Conservation (phyloP, 768 basidiomycete species). For the Tulasnella sp. region DNA sequence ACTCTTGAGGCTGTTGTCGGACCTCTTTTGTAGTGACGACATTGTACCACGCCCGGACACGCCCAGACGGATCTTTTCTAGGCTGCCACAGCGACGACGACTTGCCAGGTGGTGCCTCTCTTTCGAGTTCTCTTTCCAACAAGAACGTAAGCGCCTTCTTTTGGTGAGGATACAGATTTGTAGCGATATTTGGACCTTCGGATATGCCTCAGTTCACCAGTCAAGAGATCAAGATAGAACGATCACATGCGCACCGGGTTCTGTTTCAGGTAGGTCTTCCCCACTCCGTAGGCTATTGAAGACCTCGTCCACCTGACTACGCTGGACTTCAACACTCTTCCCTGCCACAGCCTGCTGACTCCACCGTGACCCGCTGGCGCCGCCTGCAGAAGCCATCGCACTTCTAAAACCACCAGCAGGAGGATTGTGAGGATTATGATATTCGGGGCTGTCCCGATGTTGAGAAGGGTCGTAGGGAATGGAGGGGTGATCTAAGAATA, state of each 20-base stretch:
- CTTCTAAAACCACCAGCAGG: slow-evolving; percentile 48
- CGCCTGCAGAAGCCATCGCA: slow-evolving; percentile 26
- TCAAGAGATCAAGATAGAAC: background rate
- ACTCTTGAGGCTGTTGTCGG: slow-evolving; percentile 50
- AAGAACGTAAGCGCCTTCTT: slow-evolving; percentile 95
- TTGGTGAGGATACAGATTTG: slow-evolving; percentile 90
- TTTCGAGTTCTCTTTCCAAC: slow-evolving; percentile 71
- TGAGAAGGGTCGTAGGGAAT: slow-evolving; percentile 46
- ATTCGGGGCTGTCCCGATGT: slow-evolving; percentile 49
- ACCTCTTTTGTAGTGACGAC: slow-evolving; percentile 72
- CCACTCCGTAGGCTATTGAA: slow-evolving; percentile 82
- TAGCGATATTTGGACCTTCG: slow-evolving; percentile 45
- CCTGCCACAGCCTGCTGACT: slow-evolving; percentile 40
- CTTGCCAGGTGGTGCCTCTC: slow-evolving; percentile 30
- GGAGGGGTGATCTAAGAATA: slow-evolving; percentile 72
- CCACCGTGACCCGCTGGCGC: slow-evolving; percentile 42
- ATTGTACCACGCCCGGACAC: slow-evolving; percentile 50
- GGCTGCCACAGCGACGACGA: slow-evolving; percentile 35
- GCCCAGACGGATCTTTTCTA: slow-evolving; percentile 26
- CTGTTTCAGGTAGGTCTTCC: slow-evolving; percentile 74
- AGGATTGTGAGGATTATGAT: slow-evolving; percentile 82
- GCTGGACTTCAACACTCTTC: slow-evolving; percentile 81
- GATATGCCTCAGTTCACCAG: background rate
- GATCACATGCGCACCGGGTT: slow-evolving; percentile 52
- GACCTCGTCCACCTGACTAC: slow-evolving; percentile 86